Evolutionary conservation across 2,329 filamentous ascomycete species (phyloP).

Genomic region (Pyricularia pennisetigena): DNA sequence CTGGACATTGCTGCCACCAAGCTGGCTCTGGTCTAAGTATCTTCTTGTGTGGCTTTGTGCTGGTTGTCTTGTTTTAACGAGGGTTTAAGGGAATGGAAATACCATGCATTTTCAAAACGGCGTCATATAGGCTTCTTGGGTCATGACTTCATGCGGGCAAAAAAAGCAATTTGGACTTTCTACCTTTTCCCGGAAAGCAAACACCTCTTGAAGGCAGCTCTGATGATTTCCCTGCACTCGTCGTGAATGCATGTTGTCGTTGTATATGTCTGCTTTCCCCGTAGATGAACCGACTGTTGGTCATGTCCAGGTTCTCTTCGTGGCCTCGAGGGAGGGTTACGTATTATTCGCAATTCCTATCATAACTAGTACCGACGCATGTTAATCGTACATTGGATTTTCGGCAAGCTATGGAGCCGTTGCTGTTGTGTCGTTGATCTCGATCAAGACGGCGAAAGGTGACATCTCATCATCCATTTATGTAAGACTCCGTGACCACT

Average conservation of each 20-base stretch:
- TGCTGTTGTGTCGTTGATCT: neutral
- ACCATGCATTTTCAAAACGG: conserved; percentile 14
- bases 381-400: neutral
- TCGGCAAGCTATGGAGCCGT: neutral
- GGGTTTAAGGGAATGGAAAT: conserved; percentile 9
- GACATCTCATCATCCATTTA: neutral
- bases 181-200: conserved; percentile 1
- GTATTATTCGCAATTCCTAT: neutral
- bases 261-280: neutral
- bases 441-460: neutral
- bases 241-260: neutral
- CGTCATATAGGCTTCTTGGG: conserved; percentile 19
- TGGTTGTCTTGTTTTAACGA: conserved; percentile 14
- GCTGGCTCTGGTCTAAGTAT: conserved; percentile 85
- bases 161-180: conserved; percentile 12
- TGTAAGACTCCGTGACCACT: neutral
- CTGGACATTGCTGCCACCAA: conserved; percentile 99
- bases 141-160: conserved; percentile 15
- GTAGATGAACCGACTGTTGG: neutral
- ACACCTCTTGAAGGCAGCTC: neutral
- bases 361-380: neutral
- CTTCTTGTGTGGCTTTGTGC: conserved; percentile 29
- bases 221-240: neutral
- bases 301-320: neutral
- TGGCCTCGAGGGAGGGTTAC: neutral